phyloP scores from a whole-genome alignment of 2,329 filamentous ascomycete species.

The Hypoxylon sp. region DNA sequence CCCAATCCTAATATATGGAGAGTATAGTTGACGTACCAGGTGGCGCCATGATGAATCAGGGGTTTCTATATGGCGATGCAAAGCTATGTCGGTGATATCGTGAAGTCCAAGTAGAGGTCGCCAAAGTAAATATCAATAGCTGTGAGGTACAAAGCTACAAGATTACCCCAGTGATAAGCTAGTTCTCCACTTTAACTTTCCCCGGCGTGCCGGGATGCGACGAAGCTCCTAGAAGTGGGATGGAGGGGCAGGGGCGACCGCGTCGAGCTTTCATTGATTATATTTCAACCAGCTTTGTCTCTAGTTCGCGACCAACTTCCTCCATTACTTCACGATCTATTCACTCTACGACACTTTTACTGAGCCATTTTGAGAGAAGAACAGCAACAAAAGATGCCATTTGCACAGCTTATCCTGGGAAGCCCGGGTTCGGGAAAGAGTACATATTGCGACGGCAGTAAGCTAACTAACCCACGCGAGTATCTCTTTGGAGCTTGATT shows the following conservation, averaged over 20 bases:
- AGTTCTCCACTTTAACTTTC: constrained; percentile 38
- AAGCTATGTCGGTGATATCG: no score
- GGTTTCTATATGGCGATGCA: no score
- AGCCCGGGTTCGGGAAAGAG: constrained; percentile 96
- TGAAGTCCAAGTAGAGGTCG: constrained; percentile 1
- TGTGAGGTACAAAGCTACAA: constrained; percentile 17
- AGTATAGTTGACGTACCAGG: constrained; percentile 22
- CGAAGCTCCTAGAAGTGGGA: constrained; percentile 29
- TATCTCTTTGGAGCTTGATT: not conserved
- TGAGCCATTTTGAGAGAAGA: not conserved
- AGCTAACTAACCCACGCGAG: constrained; percentile 49
- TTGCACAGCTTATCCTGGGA: constrained; percentile 85
- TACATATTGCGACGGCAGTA: constrained; percentile 96
- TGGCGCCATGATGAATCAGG: constrained; percentile 31
- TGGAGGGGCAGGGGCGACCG: constrained; percentile 41
- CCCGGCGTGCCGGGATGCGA: no score
- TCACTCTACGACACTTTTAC: not conserved
- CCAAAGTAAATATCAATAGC: constrained; percentile 37
- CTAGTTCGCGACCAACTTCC: no score
- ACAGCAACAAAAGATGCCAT: constrained; percentile 60
- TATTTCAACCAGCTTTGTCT: constrained; percentile 6
- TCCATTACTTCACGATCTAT: not conserved
- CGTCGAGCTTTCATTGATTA: no score
- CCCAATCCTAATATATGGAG: not conserved
- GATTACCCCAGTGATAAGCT: constrained; percentile 36